Conservation (phyloP, 108 stramenopile species). For the Cyclotella baltica region DNA sequence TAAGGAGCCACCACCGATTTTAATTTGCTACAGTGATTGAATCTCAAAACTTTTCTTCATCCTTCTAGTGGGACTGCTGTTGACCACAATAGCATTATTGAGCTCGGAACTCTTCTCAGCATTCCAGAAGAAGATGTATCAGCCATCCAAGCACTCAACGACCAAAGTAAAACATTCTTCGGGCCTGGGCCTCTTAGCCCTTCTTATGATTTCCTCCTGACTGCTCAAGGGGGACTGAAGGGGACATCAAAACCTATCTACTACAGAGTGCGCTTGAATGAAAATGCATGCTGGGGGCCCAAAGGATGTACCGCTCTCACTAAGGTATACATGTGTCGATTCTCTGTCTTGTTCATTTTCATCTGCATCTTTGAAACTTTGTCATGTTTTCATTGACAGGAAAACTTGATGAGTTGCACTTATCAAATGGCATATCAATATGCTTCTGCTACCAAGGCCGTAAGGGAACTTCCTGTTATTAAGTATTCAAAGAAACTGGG, state of each 20-base stretch:
- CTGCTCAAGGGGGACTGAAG: conserved; percentile 66
- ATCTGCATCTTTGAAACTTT: too few species aligned
- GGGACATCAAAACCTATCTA: conserved; percentile 72
- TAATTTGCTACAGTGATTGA: too few species aligned
- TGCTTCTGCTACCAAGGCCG: conserved; percentile 47
- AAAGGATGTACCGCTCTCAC: conserved; percentile 9
- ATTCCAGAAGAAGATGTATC: conserved; percentile 11
- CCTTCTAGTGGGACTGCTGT: conserved; percentile 42
- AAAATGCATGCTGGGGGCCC: conserved; percentile 47
- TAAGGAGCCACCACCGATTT: too few species aligned
- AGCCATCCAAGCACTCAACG: background rate
- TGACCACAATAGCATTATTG: conserved; percentile 39
- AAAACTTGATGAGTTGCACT: conserved; percentile 27
- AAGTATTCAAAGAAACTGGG: conserved; percentile 51
- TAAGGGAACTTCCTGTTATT: conserved; percentile 36
- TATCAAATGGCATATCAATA: conserved; percentile 46
- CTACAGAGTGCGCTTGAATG: conserved; percentile 56
- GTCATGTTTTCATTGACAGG: too few species aligned
- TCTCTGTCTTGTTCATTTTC: too few species aligned
- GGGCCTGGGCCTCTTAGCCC: background rate
- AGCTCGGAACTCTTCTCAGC: conserved; percentile 10
- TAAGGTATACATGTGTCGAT: too few species aligned
- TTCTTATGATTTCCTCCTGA: conserved; percentile 57
- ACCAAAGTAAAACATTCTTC: background rate
- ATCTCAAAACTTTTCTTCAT: conserved; percentile 16